Evolutionary conservation across 768 basidiomycete genomes (phyloP).

Genomic region (Hemileccinum impolitum): DNA sequence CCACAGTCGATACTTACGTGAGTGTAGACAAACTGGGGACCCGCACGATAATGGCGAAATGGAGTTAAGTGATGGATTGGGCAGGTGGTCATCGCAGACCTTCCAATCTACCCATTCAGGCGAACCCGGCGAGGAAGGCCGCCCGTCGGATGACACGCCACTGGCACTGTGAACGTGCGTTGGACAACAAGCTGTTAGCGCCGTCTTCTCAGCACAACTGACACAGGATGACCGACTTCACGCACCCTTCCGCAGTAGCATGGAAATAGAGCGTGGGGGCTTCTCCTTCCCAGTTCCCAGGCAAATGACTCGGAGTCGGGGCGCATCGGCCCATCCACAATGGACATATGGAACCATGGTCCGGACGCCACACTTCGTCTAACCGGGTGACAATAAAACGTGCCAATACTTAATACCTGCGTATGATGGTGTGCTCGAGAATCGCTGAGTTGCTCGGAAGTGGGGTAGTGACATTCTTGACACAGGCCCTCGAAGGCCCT

Average conservation of each 20-base stretch:
- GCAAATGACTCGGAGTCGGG: not conserved
- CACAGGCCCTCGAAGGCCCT: no score
- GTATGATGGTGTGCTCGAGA: not conserved
- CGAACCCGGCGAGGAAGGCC: not conserved
- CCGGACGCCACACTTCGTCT: not conserved
- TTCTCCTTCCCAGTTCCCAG: conserved; percentile 3
- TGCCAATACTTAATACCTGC: not conserved
- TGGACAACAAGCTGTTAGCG: not conserved
- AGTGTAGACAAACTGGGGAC: conserved; percentile 2
- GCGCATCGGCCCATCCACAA: no score
- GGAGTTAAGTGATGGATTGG: not conserved
- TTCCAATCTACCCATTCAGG: conserved; percentile 1
- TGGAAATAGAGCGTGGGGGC: not conserved
- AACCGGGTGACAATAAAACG: not conserved
- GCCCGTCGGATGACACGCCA: conserved; percentile 15
- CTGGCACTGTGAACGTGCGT: conserved; percentile 23
- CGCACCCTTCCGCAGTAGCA: conserved; percentile 14
- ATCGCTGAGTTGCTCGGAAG: conserved; percentile 4
- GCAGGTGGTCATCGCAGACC: not conserved
- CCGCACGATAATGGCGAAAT: conserved; percentile 1
- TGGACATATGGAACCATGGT: no score
- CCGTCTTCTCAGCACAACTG: conserved; percentile 6
- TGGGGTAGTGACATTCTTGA: not conserved
- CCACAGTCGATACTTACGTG: conserved; percentile 10
- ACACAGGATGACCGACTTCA: conserved; percentile 17